Evolutionary conservation across 495 filamentous ascomycete species (phyloP).

Genomic region (Aspergillus kassunensis): DNA sequence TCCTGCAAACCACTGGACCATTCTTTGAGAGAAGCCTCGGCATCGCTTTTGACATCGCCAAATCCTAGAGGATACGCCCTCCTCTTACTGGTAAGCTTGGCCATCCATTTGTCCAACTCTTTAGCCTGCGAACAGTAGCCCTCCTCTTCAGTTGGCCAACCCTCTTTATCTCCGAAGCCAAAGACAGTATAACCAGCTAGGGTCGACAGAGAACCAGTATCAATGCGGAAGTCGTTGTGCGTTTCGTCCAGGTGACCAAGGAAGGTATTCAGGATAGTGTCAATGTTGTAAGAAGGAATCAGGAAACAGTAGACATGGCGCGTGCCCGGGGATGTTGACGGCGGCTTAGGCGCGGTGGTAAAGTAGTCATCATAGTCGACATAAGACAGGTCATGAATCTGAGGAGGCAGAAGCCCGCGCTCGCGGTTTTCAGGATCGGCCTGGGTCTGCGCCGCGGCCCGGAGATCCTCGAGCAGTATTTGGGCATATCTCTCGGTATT

Average conservation of each 20-base stretch:
- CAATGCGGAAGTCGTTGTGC: constrained; percentile 92
- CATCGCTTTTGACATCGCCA: constrained; percentile 77
- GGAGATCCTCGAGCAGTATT: constrained; percentile 51
- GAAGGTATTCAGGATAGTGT: constrained; percentile 78
- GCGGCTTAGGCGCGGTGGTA: constrained; percentile 50
- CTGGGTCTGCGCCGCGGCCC: constrained; percentile 27
- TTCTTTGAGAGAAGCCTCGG: constrained; percentile 58
- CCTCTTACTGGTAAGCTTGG: constrained; percentile 77
- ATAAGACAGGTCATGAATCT: constrained; percentile 75
- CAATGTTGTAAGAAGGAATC: constrained; percentile 87
- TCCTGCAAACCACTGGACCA: constrained; percentile 76
- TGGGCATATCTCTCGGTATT: constrained; percentile 69
- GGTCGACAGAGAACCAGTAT: constrained; percentile 73
- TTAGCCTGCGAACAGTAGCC: constrained; percentile 89
- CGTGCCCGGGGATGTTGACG: constrained; percentile 46
- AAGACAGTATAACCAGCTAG: constrained; percentile 89
- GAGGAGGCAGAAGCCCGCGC: constrained; percentile 49
- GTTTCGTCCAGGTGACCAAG: constrained; percentile 82
- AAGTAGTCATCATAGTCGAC: constrained; percentile 93
- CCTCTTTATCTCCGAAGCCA: constrained; percentile 85
- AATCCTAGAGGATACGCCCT: constrained; percentile 80
- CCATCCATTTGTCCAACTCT: constrained; percentile 92
- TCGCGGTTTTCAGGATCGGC: constrained; percentile 28
- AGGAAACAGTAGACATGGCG: constrained; percentile 79
- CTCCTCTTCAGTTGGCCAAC: constrained; percentile 85